These are phyloP conservation scores for Diaporthe aspalathi DNA, from an alignment of 2,329 filamentous ascomycete genomes.

Conservation along the genomic window DNA sequence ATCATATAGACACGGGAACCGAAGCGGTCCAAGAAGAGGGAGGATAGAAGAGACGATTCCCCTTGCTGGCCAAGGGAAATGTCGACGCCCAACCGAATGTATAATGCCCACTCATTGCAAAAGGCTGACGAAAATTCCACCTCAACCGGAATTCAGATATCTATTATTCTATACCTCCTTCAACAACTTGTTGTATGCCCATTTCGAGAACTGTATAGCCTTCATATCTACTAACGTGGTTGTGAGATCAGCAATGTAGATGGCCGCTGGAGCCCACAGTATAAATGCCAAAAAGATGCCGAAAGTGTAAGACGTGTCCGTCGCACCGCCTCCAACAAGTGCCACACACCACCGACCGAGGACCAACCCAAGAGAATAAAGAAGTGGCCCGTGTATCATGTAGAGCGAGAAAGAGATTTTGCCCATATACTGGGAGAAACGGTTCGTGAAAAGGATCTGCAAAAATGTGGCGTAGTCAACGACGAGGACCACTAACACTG, in stretches of 20 bases:
- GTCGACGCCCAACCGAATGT: neutral
- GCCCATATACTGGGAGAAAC: constrained; percentile 39
- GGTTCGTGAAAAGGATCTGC: constrained; percentile 36
- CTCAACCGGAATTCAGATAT: neutral
- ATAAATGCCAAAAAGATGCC: constrained; percentile 31
- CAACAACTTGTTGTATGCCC: constrained; percentile 30
- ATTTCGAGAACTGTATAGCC: constrained; percentile 33
- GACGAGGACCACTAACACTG: constrained; percentile 28
- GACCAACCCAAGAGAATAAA: constrained; percentile 34
- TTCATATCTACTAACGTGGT: constrained; percentile 29
- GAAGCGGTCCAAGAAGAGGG: neutral
- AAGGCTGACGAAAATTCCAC: neutral
- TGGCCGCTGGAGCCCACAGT: constrained; percentile 35
- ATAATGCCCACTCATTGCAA: neutral
- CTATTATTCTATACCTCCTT: constrained; percentile 9
- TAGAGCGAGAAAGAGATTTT: constrained; percentile 36
- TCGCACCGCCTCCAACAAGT: constrained; percentile 19
- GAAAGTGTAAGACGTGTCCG: neutral
- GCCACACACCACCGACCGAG: constrained; percentile 10
- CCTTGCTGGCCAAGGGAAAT: neutral
- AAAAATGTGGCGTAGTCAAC: constrained; percentile 33
- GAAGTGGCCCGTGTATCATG: constrained; percentile 36
- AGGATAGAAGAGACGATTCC: neutral
- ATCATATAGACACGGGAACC: neutral
- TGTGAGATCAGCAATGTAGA: constrained; percentile 35